Conservation (phyloP, 208 protist genomes). For the Acanthamoeba royreba region DNA sequence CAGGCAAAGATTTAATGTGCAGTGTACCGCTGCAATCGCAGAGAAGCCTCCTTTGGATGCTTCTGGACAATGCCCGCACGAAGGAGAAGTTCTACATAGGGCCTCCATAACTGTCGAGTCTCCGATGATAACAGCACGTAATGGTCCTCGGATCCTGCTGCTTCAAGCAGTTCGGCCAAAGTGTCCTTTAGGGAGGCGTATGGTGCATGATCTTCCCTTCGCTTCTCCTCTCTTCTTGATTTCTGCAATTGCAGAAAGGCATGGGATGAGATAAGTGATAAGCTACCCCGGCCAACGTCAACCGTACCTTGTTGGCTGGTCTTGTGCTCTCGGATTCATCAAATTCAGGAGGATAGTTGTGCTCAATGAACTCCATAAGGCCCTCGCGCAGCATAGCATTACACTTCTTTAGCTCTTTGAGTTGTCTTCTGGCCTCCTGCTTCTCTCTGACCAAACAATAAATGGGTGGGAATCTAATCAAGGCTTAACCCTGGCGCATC, state of each 20-base stretch:
- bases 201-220: not conserved
- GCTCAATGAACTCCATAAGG: not conserved
- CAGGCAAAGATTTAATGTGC: too few species aligned
- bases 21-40: not conserved
- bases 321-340: too few species aligned
- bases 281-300: not conserved
- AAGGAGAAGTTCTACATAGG: not conserved
- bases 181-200: not conserved
- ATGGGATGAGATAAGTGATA: not conserved
- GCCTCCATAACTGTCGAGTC: not conserved
- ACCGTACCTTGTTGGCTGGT: not conserved
- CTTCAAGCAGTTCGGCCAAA: not conserved
- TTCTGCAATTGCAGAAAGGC: not conserved
- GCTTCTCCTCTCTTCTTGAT: not conserved
- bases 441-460: not conserved
- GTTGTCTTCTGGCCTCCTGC: not conserved
- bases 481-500: too few species aligned
- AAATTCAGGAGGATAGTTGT: not conserved
- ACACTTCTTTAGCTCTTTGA: not conserved
- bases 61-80: not conserved
- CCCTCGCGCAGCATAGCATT: not conserved
- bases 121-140: not conserved
- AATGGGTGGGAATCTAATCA: not conserved
- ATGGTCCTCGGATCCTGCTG: not conserved
- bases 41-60: not conserved